A percentile compares a stretch with the other conserved stretches of the same genome.
These are phyloP conservation scores for Tetradesmus lagerheimii DNA, from an alignment of 139 green algal genomes.

Conservation along the genomic window DNA sequence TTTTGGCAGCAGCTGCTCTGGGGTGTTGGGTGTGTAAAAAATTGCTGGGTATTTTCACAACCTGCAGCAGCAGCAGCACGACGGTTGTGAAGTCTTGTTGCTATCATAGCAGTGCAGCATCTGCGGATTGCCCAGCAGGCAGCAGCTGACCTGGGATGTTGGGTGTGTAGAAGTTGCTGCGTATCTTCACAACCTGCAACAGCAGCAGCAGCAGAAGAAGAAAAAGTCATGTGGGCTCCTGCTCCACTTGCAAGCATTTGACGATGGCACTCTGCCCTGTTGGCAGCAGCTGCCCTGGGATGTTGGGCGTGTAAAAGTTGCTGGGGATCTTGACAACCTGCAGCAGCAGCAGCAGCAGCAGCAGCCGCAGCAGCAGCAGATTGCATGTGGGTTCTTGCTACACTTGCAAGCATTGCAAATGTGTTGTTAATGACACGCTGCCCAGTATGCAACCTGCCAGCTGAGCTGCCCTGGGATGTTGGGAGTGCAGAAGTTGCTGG, in stretches of 20 bases:
- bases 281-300: not conserved
- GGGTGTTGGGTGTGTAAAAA: not conserved
- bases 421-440: too few relatives aligned
- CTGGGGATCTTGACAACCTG: not conserved
- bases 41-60: not conserved
- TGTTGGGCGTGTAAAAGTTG: not conserved
- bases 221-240: too few relatives aligned
- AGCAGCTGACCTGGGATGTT: not conserved
- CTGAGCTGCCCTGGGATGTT: not conserved
- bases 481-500: not conserved
- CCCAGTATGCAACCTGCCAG: not conserved
- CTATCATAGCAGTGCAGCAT: too few relatives aligned
- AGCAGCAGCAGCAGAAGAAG: not conserved
- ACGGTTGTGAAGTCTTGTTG: conserved; percentile 30
- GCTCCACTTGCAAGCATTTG: too few relatives aligned
- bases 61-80: too few relatives aligned
- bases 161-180: not conserved
- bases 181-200: not conserved
- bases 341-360: not conserved
- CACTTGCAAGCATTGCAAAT: too few relatives aligned
- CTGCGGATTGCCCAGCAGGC: not conserved
- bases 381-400: too few relatives aligned
- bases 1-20: too few relatives aligned
- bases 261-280: conserved; percentile 34
- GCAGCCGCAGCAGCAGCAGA: too few relatives aligned